Conservation (phyloP, 148 eudicot species). For the Fagopyrum tataricum region DNA sequence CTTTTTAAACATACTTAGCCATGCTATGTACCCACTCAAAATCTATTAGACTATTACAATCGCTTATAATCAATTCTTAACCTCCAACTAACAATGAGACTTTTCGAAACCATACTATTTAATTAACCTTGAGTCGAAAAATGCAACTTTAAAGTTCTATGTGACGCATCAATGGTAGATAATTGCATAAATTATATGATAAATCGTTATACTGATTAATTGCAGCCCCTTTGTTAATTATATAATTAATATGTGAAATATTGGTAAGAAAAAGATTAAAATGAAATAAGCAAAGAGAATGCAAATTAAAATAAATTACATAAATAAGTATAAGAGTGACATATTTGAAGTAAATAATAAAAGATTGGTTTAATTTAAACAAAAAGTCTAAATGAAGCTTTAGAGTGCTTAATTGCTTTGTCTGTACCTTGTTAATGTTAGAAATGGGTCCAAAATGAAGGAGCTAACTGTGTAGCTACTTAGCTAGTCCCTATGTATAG, state of each 20-base stretch:
- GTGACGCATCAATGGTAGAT: neutral
- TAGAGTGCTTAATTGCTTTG: slow-evolving; percentile 4
- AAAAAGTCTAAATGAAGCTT: slow-evolving; percentile 1
- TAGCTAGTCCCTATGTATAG: neutral
- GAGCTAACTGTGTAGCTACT: neutral
- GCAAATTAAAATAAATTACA: too few relatives aligned
- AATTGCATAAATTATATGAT: neutral
- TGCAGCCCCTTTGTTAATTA: neutral
- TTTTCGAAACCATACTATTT: neutral
- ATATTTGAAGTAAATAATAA: neutral
- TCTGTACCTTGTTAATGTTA: slow-evolving; percentile 3
- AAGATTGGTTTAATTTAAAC: neutral
- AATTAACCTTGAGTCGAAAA: neutral
- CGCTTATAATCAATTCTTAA: neutral
- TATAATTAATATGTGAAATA: neutral
- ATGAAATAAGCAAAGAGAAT: neutral
- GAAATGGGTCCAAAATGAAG: neutral
- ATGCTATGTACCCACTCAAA: too few relatives aligned
- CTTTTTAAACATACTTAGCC: too few relatives aligned
- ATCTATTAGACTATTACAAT: too few relatives aligned
- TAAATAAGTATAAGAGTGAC: neutral
- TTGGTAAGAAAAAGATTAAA: neutral
- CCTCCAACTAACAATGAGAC: neutral
- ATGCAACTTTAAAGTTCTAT: neutral
- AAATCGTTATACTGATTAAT: slow-evolving; percentile 8